Base-by-base conservation (phyloP, 2,329 filamentous ascomycete species). In the Stromatinia cepivora region DNA sequence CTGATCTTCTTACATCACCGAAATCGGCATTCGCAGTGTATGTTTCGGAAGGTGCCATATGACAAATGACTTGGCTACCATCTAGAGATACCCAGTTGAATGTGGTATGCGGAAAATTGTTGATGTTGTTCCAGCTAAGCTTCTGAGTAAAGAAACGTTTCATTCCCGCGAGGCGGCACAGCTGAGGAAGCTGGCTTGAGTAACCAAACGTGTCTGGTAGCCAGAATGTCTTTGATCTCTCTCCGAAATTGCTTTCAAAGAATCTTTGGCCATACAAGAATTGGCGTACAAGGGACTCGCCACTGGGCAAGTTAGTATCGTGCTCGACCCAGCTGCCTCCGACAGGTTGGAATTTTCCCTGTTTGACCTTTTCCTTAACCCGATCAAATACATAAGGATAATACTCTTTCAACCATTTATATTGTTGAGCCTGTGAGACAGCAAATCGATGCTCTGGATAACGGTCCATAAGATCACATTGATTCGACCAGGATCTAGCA, bases 81-180 rank as follows among this genome's bases (percentile, higher is more conserved):
- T 99, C 95, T 20, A 97, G 87, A 17, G 93, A 88, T 45, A 99
- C 94, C 95, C 95, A 99, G 80, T 97, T 97, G 85, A 99, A 99
- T 0, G 95, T 98, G 8, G 95, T 98, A 78, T 98, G 95, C 0
- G 95, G 95, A 82, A 98, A 99, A 78, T 92, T 97, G 82, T 98
- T 98, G 85, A 98, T 98, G 79, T 98, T 98, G 83, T 98, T 98
- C 95, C 95, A 99, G 83, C 94, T 98, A 70, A 99, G 84, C 82
- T 99, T 99, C 80, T 99, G 95, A 0, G 95, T 99, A 77, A 99
- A 91, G 84, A 99, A 99, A 46, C 94, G 88, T 70, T 88, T 92
- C 95, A 99, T 98, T 28, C 93, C 94, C n/a, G 95, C 92, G 39
- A 97, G 83, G 4, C 94, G 91, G 78, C 93, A 98, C 54, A 99